Conservation (phyloP, 2,329 filamentous ascomycete species). For the Cordyceps pruinosa region DNA sequence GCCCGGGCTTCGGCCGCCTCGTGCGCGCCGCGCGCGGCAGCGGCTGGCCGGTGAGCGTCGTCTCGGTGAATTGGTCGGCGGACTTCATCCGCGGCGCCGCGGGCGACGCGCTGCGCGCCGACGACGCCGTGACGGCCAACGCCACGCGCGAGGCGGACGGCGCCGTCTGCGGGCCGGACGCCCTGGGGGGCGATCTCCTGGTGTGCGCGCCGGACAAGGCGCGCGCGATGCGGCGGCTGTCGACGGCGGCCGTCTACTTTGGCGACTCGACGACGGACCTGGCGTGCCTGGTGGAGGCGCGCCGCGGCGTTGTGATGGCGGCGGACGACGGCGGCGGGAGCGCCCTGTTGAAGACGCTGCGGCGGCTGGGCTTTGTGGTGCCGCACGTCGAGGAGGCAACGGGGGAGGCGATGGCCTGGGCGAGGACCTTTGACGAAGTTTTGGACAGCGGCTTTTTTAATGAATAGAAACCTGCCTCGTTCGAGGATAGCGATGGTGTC, state of each 20-base stretch:
- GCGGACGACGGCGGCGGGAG: slow-evolving; percentile 24
- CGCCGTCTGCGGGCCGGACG: slow-evolving; percentile 33
- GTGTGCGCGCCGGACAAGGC: slow-evolving; percentile 42
- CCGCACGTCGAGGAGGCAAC: slow-evolving; percentile 26
- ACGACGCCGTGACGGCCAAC: slow-evolving; percentile 35
- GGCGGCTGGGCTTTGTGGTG: slow-evolving; percentile 31
- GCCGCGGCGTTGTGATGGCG: slow-evolving; percentile 41
- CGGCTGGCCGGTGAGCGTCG: slow-evolving; percentile 35
- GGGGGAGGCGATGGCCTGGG: neutral
- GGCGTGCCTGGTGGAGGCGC: slow-evolving; percentile 39
- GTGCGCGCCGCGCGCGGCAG: slow-evolving; percentile 20
- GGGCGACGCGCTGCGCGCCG: slow-evolving; percentile 19
- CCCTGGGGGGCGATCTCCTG: slow-evolving; percentile 18
- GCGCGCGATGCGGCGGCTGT: slow-evolving; percentile 29
- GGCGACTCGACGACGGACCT: slow-evolving; percentile 53
- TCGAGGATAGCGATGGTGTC: neutral
- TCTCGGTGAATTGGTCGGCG: slow-evolving; percentile 47
- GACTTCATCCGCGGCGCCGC: slow-evolving; percentile 42
- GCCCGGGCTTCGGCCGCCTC: slow-evolving; percentile 32
- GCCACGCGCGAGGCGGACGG: slow-evolving; percentile 31
- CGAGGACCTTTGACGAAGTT: slow-evolving; percentile 27
- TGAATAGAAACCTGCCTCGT: neutral
- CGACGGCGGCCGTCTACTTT: slow-evolving; percentile 40
- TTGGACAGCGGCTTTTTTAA: slow-evolving; percentile 24
- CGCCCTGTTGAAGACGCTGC: slow-evolving; percentile 30